phyloP scores from a whole-genome alignment of 805 yeast genomes.

The Starmerella floris region DNA sequence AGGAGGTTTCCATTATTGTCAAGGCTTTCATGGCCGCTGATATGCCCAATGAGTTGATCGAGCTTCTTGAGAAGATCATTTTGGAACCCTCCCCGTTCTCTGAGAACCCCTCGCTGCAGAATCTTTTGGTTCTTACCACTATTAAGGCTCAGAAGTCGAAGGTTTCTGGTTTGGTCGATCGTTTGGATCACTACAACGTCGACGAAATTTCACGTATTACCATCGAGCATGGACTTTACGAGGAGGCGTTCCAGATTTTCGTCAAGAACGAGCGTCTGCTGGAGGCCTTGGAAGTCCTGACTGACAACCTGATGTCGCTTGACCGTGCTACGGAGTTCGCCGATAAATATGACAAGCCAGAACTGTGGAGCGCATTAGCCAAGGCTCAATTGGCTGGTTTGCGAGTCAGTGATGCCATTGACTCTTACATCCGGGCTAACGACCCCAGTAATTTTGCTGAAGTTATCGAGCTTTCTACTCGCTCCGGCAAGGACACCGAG shows the following conservation, averaged over 20 bases:
- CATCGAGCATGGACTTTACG: slow-evolving; percentile 73
- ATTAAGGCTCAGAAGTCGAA: slow-evolving; percentile 85
- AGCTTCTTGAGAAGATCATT: slow-evolving; percentile 86
- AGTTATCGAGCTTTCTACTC: slow-evolving; percentile 89
- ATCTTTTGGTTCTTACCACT: slow-evolving; percentile 82
- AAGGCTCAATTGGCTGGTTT: slow-evolving; percentile 89
- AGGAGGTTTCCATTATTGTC: slow-evolving; percentile 91
- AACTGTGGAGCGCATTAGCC: slow-evolving; percentile 90
- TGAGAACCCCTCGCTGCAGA: slow-evolving; percentile 90
- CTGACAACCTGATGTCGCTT: slow-evolving; percentile 83
- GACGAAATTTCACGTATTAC: slow-evolving; percentile 87
- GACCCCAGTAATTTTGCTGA: slow-evolving; percentile 82
- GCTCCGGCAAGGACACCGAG: slow-evolving; percentile 93
- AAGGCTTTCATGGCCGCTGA: slow-evolving; percentile 93
- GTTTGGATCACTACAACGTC: slow-evolving; percentile 81
- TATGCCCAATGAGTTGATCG: slow-evolving; percentile 83
- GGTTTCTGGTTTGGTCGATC: slow-evolving; percentile 72
- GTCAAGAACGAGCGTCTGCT: slow-evolving; percentile 64
- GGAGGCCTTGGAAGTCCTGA: slow-evolving; percentile 79
- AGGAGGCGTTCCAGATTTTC: slow-evolving; percentile 90
- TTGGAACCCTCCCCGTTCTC: slow-evolving; percentile 94
- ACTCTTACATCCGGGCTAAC: slow-evolving; percentile 79
- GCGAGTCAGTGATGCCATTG: slow-evolving; percentile 81
- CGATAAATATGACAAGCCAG: slow-evolving; percentile 73
- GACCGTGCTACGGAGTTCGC: slow-evolving; percentile 92